A percentile compares a stretch with the other conserved stretches of the same genome.
phyloP scores from a whole-genome alignment of 1,284 basidiomycete species.

The Macrocystidia cucumis region DNA sequence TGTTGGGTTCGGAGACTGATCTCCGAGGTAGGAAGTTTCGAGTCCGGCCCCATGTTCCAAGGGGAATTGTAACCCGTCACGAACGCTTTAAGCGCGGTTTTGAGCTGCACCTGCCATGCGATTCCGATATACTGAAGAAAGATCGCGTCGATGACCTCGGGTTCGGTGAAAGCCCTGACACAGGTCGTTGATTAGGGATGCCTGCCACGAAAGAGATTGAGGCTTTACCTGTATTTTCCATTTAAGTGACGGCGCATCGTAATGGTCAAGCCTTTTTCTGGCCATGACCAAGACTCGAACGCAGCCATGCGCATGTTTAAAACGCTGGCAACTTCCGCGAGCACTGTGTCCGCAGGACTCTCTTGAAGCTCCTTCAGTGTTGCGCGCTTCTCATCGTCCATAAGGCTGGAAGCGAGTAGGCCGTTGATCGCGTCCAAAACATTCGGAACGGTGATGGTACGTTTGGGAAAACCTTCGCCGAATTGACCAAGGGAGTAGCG shows the following conservation, averaged over 20 bases:
- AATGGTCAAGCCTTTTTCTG: slow-evolving; percentile 26
- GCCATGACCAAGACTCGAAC: slow-evolving; percentile 33
- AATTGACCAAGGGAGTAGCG: slow-evolving; percentile 20
- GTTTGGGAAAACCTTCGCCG: slow-evolving; percentile 16
- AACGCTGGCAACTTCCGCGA: slow-evolving; percentile 32
- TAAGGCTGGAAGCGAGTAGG: slow-evolving; percentile 24
- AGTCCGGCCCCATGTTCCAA: slow-evolving; percentile 23
- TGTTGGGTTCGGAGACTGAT: background rate
- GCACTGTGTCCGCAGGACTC: slow-evolving; percentile 25
- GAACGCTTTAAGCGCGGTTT: slow-evolving; percentile 18
- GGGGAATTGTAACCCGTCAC: slow-evolving; percentile 24
- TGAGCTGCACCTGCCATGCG: slow-evolving; percentile 31
- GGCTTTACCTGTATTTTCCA: slow-evolving; percentile 30
- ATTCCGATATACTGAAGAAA: slow-evolving; percentile 34
- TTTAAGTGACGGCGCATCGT: slow-evolving; percentile 36
- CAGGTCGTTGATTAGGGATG: background rate
- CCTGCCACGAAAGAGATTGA: slow-evolving; percentile 1
- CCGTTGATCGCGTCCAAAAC: slow-evolving; percentile 24
- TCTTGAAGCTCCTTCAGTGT: slow-evolving; percentile 31
- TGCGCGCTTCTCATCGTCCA: slow-evolving; percentile 29
- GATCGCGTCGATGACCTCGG: slow-evolving; percentile 34
- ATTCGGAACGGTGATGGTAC: slow-evolving; percentile 16
- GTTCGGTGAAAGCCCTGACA: slow-evolving; percentile 32
- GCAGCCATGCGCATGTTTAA: slow-evolving; percentile 33
- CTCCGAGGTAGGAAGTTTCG: slow-evolving; percentile 3